Evolutionary conservation across 345 rosid genomes (phyloP), one percentile per base, ranked within the genome.

Genomic region (Syzygium oleosum): DNA sequence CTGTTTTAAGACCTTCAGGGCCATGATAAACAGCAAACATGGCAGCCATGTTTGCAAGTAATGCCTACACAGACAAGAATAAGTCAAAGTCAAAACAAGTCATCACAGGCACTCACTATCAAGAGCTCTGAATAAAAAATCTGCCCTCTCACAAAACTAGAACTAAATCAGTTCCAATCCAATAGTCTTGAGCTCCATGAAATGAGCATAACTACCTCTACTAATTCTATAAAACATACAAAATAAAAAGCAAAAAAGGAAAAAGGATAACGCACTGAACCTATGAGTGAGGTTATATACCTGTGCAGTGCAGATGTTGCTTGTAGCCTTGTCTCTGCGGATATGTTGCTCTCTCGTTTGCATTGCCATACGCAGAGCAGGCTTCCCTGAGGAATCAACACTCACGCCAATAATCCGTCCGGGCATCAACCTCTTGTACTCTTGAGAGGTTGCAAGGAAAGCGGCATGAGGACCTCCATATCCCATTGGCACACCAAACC

Each of bases 401-500:
- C 99, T 98, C 86, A 96, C 86, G 87, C 99, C 99, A 61, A 98
- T 96, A 89, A 98, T 98, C 88, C 99, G 93, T 52, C 99, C 99
- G 0, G 99, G 99, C 99, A 98, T 98, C 98, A 98, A 68, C 92
- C 99, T 94, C 92, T 98, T 98, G 90, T 98, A 98, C 95, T 96
- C 99, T 87, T 95, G 98, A 15, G 99, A 98, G 87, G 99, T 98
- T 73, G 99, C 99, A 90, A 98, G 91, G 91, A 98, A 96, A 2
- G 98, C 99, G 13, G 99, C 99, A 84, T 98, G 99, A 52, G 99
- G 99, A 85, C 99, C 99, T 55, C 99, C 99, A 84, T 96, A 98
- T 58, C 99, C 99, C 99, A 98, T 95, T 0, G 99, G 99, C 90
- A 98, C 98, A 55, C 99, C 99, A 84, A 98, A 98, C 91, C 99